Evolutionary conservation across 768 basidiomycete species (phyloP).

Genomic region (Suillus americanus): DNA sequence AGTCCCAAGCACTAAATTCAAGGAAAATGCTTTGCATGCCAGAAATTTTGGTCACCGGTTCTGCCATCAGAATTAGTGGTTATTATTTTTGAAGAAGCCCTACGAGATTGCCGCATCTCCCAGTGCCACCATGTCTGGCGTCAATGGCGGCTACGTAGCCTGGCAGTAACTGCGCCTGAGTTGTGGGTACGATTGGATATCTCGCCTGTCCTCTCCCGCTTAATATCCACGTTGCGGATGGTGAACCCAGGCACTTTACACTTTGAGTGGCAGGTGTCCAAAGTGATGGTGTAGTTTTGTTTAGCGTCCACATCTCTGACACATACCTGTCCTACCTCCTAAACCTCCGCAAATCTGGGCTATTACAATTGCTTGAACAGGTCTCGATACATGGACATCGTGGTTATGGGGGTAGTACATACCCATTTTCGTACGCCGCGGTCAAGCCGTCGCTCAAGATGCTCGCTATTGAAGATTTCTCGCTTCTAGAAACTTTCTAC

Average conservation of each 20-base stretch:
- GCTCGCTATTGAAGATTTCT: conserved; percentile 8
- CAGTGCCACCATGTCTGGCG: too few species aligned
- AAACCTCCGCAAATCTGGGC: not conserved
- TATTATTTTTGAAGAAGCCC: not conserved
- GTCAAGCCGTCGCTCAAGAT: not conserved
- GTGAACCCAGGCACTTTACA: conserved; percentile 18
- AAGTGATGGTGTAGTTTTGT: conserved; percentile 29
- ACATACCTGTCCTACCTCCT: conserved; percentile 18
- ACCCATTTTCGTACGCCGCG: not conserved
- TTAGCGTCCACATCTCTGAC: conserved; percentile 24
- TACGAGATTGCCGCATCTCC: not conserved
- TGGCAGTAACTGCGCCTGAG: conserved; percentile 29
- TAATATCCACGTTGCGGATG: conserved; percentile 23
- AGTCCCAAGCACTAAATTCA: too few species aligned
- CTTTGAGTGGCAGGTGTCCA: conserved; percentile 23
- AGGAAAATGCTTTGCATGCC: too few species aligned
- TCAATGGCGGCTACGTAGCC: conserved; percentile 16
- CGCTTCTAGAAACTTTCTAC: conserved; percentile 16
- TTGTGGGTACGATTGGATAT: conserved; percentile 29
- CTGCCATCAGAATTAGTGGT: not conserved
- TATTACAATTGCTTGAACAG: not conserved
- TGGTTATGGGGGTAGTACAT: not conserved
- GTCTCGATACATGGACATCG: not conserved
- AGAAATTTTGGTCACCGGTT: too few species aligned
- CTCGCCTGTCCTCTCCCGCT: conserved; percentile 14